Evolutionary conservation across 805 yeast species (phyloP), one percentile per base, ranked within the genome.

Genomic region (Wickerhamomyces subpelliculosus): DNA sequence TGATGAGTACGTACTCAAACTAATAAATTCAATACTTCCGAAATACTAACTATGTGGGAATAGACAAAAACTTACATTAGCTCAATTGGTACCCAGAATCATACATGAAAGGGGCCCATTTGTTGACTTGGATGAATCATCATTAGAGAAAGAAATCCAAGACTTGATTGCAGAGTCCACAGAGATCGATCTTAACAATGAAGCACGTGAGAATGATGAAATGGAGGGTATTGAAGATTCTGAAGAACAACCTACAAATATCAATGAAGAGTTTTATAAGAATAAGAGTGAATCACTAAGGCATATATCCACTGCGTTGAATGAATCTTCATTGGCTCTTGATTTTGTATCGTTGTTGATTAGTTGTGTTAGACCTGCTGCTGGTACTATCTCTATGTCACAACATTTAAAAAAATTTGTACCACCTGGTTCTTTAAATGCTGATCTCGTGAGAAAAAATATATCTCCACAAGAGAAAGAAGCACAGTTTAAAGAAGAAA

Each of bases 331-430:
- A 0, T 60, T 93, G 27, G 80, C 95, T 1, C 64, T 89, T 40
- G 98, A 90, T 54, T 84, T 89, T 45, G 81, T 90, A 1, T 86
- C 96, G 2, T 67, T 90, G 43, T 64, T 93, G 41, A 71, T 90
- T 31, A 83, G 96, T 16, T 73, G 85, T 10, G 76, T 77, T 10
- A 72, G 93, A 44, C 96, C 96, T 2, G 85, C 86, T 16, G 83
- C 90, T 2, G 95, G 94, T 3, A 73, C 83, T 25, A 70, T 88
- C 3, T 86, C 97, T 2, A 85, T 90, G 78, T 87, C 96, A 1
- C 87, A 94, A 1, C 88, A 77, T 55, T 63, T 88, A 44, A 75
- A 78, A 48, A 81, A 83, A 49, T 75, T 73, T 39, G 83, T 81
- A 0, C 85, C 93, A 2, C 63, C 82, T 10, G 94, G 90, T 0